Base-by-base conservation (phyloP, 2,329 filamentous ascomycete species). In the Venturia aucupariae region DNA sequence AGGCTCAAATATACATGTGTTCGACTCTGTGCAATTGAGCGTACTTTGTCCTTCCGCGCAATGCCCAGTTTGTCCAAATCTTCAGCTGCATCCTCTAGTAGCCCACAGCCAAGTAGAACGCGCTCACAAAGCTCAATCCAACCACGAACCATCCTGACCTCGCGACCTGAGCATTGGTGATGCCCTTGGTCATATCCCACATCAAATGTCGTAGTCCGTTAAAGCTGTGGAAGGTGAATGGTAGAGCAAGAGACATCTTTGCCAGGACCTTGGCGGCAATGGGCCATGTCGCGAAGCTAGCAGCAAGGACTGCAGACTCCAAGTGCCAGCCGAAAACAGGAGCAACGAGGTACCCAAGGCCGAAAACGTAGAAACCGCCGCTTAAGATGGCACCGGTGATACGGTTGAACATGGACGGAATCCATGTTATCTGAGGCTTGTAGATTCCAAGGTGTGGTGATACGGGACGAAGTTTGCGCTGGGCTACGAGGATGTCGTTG, bases 391-490 rank as follows among this genome's bases (percentile, higher is more conserved):
- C 78, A 71, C 90, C 92, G n/a, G 90, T 93, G 79, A 96, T 86
- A 72, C 92, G 91, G 80, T 92, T 90, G 78, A 90, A 82, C 65
- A 81, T 86, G 70, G 86, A 87, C 70, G 83, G 82, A 76, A 90
- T 87, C 88, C 87, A 96, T 71, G 90, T 94, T 79, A 97, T 89
- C 77, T 90, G 86, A 66, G 88, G 84, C 76, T 86, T 84, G 86
- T 97, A 97, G 84, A 95, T 92, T 72, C 79, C 75, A 68, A 97
- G 85, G 75, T 97, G 92, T 64, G 92, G 92, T 57, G 90, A 84
- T 71, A 96, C 82, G 74, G 92, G 92, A 62, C 92, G 92, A 72
- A 83, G 78, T 64, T 88, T 82, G 72, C 92, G 92, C 81, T 97
- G 92, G 73, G 85, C 80, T 72, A 84, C 87, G 74, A 97, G 90